Conservation (phyloP, 2,329 filamentous ascomycete genomes). For the Ceratocystis huliohia region DNA sequence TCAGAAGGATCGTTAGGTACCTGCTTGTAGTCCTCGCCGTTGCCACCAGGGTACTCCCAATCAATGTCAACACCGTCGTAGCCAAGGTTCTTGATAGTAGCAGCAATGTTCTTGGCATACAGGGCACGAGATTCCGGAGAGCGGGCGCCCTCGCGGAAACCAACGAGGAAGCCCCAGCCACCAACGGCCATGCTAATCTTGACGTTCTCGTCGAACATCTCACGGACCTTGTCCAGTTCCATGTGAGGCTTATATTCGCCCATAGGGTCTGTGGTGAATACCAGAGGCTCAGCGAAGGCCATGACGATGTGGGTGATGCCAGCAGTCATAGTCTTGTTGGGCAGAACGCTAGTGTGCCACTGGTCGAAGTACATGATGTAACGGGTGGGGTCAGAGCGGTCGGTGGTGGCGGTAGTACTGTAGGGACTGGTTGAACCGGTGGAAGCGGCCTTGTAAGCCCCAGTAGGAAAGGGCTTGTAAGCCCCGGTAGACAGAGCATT, state of each 20-base stretch:
- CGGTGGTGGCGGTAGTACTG: slow-evolving; percentile 37
- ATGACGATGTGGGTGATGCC: too few species aligned
- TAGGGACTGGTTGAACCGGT: too few species aligned
- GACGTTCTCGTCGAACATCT: slow-evolving; percentile 37
- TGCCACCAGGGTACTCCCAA: too few species aligned
- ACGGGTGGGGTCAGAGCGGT: slow-evolving; percentile 24
- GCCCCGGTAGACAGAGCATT: too few species aligned
- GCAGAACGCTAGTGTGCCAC: too few species aligned
- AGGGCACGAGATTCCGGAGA: slow-evolving; percentile 38
- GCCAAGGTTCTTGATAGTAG: slow-evolving; percentile 47
- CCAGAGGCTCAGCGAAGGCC: too few species aligned
- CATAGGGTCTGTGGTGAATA: too few species aligned
- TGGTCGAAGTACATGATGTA: slow-evolving; percentile 22
- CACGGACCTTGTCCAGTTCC: background rate
- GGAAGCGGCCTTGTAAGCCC: slow-evolving; percentile 39
- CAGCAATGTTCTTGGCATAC: slow-evolving; percentile 52
- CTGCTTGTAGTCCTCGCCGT: too few species aligned
- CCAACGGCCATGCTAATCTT: slow-evolving; percentile 60
- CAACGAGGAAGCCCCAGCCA: slow-evolving; percentile 57
- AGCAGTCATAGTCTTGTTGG: too few species aligned
- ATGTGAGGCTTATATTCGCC: too few species aligned
- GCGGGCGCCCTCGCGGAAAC: slow-evolving; percentile 46
- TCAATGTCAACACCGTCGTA: slow-evolving; percentile 42
- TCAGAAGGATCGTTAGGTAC: too few species aligned
- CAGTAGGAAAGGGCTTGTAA: too few species aligned